Conservation (phyloP, 129 eudicot species). For the Pulicaria dysenterica region DNA sequence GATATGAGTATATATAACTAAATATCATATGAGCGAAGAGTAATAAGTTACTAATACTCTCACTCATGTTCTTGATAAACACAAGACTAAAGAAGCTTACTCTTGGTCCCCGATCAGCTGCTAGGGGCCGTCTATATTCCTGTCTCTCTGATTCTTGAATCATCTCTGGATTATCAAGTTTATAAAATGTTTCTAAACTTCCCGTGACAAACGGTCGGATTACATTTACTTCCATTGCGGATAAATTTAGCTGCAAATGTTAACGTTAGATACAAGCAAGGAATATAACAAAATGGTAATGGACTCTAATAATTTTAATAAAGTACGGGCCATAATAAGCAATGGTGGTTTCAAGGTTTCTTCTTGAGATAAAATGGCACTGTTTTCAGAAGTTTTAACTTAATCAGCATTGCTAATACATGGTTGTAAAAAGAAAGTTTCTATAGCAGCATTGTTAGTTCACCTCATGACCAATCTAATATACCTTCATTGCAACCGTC, state of each 20-base stretch:
- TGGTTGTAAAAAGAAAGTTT: neutral
- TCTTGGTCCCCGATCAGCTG: conserved; percentile 82
- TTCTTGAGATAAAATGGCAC: neutral
- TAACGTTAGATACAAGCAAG: conserved; percentile 14
- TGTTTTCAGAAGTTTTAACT: neutral
- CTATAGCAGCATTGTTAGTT: neutral
- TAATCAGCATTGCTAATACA: conserved; percentile 1
- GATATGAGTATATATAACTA: neutral
- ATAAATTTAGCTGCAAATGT: conserved; percentile 67
- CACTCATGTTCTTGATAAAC: too few species aligned
- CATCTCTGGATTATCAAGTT: conserved; percentile 78
- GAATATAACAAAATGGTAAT: too few species aligned
- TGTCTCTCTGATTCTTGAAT: conserved; percentile 65
- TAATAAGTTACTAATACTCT: too few species aligned
- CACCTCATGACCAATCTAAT: neutral
- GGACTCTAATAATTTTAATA: too few species aligned
- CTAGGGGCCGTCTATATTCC: conserved; percentile 59
- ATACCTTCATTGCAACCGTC: conserved; percentile 87
- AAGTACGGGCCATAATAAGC: neutral
- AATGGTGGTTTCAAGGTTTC: neutral
- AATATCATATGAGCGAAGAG: neutral
- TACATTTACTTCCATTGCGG: conserved; percentile 98
- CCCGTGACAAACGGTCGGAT: conserved; percentile 83
- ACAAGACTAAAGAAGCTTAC: conserved; percentile 38
- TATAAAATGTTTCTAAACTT: conserved; percentile 78